phyloP scores from a whole-genome alignment of 306 rosid species.

The Vigna reflexopilosa region DNA sequence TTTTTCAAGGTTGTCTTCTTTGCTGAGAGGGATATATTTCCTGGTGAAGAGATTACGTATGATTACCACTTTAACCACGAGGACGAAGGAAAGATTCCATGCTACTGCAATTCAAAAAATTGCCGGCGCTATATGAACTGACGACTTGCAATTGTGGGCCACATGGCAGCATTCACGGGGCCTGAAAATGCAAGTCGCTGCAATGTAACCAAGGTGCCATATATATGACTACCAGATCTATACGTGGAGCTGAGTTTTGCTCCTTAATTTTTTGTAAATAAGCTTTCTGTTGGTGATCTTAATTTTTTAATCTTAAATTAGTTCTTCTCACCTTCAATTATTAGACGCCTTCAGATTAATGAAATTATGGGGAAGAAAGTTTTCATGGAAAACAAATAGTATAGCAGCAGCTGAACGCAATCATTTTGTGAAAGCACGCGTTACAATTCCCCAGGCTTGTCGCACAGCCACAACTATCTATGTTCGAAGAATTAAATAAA shows the following conservation, averaged over 20 bases:
- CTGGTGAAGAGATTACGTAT: conserved; percentile 81
- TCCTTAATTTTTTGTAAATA: neutral
- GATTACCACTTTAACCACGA: conserved; percentile 77
- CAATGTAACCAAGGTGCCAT: too few relatives aligned
- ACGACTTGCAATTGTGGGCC: conserved; percentile 22
- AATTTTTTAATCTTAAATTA: neutral
- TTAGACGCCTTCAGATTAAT: neutral
- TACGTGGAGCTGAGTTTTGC: neutral
- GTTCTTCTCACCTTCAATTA: neutral
- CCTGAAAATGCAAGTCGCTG: neutral
- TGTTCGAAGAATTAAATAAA: conserved; percentile 21
- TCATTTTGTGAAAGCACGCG: conserved; percentile 8
- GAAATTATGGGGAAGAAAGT: neutral
- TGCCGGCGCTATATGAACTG: conserved; percentile 77
- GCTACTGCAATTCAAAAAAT: conserved; percentile 68
- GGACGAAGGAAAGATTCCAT: conserved; percentile 79
- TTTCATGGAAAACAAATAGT: conserved; percentile 16
- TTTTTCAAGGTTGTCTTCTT: conserved; percentile 69
- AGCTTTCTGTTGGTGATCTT: neutral
- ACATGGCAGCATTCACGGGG: neutral
- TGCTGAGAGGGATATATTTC: conserved; percentile 71
- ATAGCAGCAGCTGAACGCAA: conserved; percentile 5
- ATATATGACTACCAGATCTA: conserved; percentile 2
- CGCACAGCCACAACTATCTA: conserved; percentile 23
- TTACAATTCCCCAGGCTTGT: neutral